Conservation (phyloP, 192 early-diverging fungal species). For the Gonapodya prolifera region DNA sequence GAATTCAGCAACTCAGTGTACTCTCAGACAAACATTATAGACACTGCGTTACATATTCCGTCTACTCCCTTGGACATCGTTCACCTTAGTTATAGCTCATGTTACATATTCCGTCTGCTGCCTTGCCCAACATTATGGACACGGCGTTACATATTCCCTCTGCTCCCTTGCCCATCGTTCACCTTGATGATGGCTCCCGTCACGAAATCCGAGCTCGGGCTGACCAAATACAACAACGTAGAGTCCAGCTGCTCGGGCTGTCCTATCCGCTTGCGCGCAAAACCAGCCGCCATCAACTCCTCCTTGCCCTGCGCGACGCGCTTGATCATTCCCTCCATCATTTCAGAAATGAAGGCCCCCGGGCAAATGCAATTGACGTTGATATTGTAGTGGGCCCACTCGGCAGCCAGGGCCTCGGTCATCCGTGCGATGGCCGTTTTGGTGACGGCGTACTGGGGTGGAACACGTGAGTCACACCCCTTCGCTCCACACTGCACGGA, state of each 20-base stretch:
- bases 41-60: no score
- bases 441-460: constrained; percentile 2
- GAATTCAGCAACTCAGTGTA: no score
- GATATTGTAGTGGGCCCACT: constrained; percentile 2
- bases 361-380: constrained; percentile 1
- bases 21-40: no score
- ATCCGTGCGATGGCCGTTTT: not conserved
- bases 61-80: no score
- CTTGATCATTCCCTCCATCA: constrained; percentile 2
- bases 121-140: no score
- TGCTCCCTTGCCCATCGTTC: not conserved
- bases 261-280: constrained; percentile 1
- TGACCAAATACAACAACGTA: constrained; percentile 1
- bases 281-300: not conserved
- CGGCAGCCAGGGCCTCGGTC: constrained; percentile 1
- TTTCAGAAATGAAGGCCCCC: not conserved
- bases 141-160: not conserved
- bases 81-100: no score
- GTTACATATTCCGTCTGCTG: no score
- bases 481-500: no score
- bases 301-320: not conserved
- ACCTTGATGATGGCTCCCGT: not conserved
- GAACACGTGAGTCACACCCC: no score
- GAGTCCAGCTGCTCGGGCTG: not conserved
- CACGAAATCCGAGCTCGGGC: constrained; percentile 1